phyloP scores from a whole-genome alignment of 2,329 filamentous ascomycete species.

The Calonectria multiphialidica region DNA sequence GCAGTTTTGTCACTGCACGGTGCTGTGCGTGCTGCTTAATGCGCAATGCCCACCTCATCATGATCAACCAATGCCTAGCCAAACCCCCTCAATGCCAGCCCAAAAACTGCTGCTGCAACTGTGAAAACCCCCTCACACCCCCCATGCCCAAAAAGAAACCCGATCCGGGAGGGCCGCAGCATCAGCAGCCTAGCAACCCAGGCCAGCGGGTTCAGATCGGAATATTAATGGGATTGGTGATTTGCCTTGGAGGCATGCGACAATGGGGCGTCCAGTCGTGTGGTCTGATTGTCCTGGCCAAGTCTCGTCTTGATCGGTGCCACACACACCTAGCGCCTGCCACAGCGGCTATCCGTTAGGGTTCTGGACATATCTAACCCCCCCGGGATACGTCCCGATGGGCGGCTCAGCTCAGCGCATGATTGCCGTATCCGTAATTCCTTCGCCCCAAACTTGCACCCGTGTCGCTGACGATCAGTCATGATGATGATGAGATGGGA shows the following conservation, averaged over 20 bases:
- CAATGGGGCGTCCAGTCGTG: conserved; percentile 18
- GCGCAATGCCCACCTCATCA: neutral
- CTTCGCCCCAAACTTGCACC: neutral
- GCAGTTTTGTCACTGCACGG: conserved; percentile 1
- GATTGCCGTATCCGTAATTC: neutral
- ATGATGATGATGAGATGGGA: neutral
- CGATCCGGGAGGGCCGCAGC: conserved; percentile 10
- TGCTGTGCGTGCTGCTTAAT: neutral
- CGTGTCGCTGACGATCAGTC: conserved; percentile 2
- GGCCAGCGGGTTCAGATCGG: conserved; percentile 11
- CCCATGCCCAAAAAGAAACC: neutral
- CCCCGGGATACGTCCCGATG: neutral
- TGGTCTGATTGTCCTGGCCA: conserved; percentile 19
- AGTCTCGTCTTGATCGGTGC: neutral
- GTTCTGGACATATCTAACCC: conserved; percentile 16
- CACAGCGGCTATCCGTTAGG: conserved; percentile 32
- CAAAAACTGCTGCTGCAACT: neutral
- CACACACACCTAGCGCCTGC: conserved; percentile 24
- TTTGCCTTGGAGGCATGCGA: conserved; percentile 17
- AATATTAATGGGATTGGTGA: conserved; percentile 17
- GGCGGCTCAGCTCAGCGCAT: conserved; percentile 14
- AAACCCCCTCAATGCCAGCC: conserved; percentile 1
- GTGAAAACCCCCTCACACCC: neutral
- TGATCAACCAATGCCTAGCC: conserved; percentile 9
- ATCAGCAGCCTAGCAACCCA: conserved; percentile 14